Conservation (phyloP, 75 land plant genomes). For the Picea glauca region DNA sequence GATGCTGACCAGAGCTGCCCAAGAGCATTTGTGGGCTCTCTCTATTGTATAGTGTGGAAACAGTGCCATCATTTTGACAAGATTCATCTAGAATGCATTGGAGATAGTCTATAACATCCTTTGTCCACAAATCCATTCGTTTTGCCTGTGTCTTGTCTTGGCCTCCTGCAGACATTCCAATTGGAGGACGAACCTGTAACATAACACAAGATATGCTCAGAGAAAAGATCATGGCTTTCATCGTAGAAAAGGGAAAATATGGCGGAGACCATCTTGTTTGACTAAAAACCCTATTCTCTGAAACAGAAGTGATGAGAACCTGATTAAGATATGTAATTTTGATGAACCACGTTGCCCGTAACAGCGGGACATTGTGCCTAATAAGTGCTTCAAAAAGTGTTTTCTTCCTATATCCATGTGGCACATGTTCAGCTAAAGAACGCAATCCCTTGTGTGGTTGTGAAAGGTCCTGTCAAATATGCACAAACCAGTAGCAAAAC, state of each 20-base stretch:
- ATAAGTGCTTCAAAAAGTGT: slow-evolving; percentile 88
- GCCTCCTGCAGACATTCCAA: slow-evolving; percentile 53
- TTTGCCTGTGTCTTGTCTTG: slow-evolving; percentile 68
- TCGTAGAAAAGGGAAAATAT: not conserved
- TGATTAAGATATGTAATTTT: slow-evolving; percentile 94
- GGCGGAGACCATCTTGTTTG: not conserved
- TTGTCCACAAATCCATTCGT: slow-evolving; percentile 87
- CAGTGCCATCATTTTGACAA: slow-evolving; percentile 34
- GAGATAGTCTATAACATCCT: slow-evolving; percentile 78
- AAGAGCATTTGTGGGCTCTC: slow-evolving; percentile 30
- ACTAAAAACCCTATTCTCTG: not conserved
- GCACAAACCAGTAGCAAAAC: slow-evolving; percentile 4
- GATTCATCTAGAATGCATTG: slow-evolving; percentile 73
- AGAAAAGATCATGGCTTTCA: not conserved
- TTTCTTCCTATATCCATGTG: slow-evolving; percentile 75
- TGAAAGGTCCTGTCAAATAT: slow-evolving; percentile 73
- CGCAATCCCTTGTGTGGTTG: slow-evolving; percentile 80
- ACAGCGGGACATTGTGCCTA: slow-evolving; percentile 80
- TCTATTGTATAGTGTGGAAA: slow-evolving; percentile 22
- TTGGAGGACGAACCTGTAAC: slow-evolving; percentile 63
- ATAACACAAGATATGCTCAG: slow-evolving; percentile 6
- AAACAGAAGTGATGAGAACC: slow-evolving; percentile 32
- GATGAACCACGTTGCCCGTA: slow-evolving; percentile 96
- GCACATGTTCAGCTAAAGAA: slow-evolving; percentile 83
- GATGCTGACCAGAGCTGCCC: slow-evolving; percentile 37